Conservation (phyloP, 2,329 filamentous ascomycete species). For the Ophiostoma perfectum region DNA sequence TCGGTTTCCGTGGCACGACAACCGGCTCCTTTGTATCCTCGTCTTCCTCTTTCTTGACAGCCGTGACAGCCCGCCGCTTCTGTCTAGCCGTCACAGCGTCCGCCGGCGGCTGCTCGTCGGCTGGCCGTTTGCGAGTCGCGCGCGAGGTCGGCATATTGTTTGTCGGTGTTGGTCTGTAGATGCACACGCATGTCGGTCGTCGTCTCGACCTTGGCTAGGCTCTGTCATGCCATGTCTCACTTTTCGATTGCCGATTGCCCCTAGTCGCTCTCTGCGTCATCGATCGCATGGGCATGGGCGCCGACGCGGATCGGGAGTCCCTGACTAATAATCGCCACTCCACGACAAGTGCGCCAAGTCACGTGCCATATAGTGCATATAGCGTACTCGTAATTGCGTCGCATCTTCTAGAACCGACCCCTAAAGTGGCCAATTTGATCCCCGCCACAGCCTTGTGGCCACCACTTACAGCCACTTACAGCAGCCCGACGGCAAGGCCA, state of each 20-base stretch:
- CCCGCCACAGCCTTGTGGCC: neutral
- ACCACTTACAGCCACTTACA: neutral
- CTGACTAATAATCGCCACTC: conserved; percentile 11
- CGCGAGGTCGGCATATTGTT: neutral
- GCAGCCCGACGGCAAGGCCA: neutral
- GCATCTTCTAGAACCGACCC: neutral
- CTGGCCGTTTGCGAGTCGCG: neutral
- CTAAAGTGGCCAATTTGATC: neutral
- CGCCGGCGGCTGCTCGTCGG: neutral
- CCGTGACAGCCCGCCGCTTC: neutral
- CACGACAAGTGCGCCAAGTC: conserved; percentile 25
- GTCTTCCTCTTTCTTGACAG: conserved; percentile 26
- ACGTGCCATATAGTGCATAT: conserved; percentile 16
- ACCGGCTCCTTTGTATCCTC: neutral
- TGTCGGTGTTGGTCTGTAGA: neutral
- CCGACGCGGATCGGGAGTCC: neutral
- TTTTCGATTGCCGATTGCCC: neutral
- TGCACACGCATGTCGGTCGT: neutral
- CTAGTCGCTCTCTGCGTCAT: neutral
- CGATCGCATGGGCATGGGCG: neutral
- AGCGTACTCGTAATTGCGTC: neutral
- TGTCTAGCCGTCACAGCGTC: neutral
- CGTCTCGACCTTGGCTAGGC: no score
- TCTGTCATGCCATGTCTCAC: neutral
- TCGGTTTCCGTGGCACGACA: conserved; percentile 45